A percentile compares a stretch with the other conserved stretches of the same genome.
Conservation (phyloP, 495 filamentous ascomycete genomes). For the Xylaria bambusicola region DNA sequence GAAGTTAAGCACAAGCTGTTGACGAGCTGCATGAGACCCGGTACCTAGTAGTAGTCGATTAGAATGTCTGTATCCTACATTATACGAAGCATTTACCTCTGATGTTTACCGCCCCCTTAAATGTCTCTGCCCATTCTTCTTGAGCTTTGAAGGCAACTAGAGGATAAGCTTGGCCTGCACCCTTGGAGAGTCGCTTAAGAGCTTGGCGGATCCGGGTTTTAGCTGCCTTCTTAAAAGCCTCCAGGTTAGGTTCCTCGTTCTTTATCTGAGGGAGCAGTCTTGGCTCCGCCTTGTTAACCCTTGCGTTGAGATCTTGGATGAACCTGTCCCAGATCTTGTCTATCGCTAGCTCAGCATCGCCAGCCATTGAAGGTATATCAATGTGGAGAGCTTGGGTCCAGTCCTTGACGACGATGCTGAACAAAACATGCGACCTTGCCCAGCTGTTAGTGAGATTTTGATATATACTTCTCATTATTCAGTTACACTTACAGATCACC, state of each 20-base stretch:
- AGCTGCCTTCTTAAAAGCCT: background rate
- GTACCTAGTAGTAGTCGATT: background rate
- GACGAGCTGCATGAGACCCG: background rate
- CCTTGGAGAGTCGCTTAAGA: background rate
- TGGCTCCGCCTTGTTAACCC: background rate
- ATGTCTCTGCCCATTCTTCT: background rate
- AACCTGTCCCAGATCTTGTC: conserved; percentile 14
- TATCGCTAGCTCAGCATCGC: background rate
- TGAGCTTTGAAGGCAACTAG: background rate
- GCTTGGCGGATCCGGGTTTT: background rate
- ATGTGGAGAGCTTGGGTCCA: conserved; percentile 6
- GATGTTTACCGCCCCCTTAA: background rate
- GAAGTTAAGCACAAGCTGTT: background rate
- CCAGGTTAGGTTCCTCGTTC: background rate
- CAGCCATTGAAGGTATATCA: conserved; percentile 10
- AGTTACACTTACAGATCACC: conserved; percentile 14
- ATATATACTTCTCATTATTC: background rate
- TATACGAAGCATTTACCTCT: background rate
- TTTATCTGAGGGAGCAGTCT: background rate
- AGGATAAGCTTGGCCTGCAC: background rate
- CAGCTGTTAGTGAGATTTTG: background rate
- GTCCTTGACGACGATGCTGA: conserved; percentile 3
- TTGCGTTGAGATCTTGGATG: background rate
- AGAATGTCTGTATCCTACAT: background rate
- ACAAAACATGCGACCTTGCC: background rate